phyloP scores from a whole-genome alignment of 768 basidiomycete genomes.

The Russula compacta region DNA sequence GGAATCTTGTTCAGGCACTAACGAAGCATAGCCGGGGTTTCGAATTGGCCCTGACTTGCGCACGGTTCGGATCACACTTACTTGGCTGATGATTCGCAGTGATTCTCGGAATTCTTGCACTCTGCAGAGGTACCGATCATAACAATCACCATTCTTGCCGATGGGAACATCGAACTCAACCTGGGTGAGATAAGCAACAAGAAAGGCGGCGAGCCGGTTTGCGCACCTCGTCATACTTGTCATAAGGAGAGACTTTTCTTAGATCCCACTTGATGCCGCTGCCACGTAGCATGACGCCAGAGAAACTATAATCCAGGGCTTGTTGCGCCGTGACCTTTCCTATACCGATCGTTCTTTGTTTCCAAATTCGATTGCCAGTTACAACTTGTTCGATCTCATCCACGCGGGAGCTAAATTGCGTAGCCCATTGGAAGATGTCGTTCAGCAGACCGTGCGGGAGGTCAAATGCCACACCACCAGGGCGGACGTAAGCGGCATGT shows the following conservation, averaged over 20 bases:
- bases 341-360: conserved; percentile 83
- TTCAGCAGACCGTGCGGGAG: conserved; percentile 97
- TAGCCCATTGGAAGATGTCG: conserved; percentile 97
- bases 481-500: conserved; percentile 96
- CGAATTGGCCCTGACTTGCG: neutral
- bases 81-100: conserved; percentile 77
- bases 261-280: conserved; percentile 94
- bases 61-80: conserved; percentile 21
- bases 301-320: conserved; percentile 88
- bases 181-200: conserved; percentile 28
- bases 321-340: conserved; percentile 88
- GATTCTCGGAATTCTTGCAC: conserved; percentile 98
- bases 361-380: conserved; percentile 98
- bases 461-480: conserved; percentile 96
- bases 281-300: conserved; percentile 94
- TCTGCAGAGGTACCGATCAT: conserved; percentile 94
- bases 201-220: conserved; percentile 7
- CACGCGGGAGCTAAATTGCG: conserved; percentile 81
- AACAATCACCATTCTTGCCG: conserved; percentile 95
- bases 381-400: conserved; percentile 99
- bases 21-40: neutral
- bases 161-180: conserved; percentile 98
- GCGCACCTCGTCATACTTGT: conserved; percentile 84
- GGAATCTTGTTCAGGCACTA: conserved; percentile 98
- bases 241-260: conserved; percentile 85